Evolutionary conservation across 257 asterid species (phyloP).

Genomic region (Cruciata laevipes): DNA sequence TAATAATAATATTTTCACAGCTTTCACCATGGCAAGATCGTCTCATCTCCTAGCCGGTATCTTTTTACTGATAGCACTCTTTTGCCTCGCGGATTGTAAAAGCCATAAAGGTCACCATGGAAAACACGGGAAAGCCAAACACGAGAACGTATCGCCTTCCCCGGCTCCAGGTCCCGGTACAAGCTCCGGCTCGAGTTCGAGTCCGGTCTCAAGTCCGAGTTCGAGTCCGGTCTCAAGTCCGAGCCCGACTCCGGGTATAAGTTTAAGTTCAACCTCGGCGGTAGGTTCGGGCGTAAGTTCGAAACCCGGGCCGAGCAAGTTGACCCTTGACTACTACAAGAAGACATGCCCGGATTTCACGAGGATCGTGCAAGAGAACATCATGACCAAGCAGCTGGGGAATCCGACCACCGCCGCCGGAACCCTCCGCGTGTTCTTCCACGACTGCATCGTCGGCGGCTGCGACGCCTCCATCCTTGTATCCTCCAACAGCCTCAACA

Average conservation of each 20-base stretch:
- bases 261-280: too few relatives aligned
- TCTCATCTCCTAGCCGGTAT: neutral
- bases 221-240: neutral
- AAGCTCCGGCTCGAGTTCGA: neutral
- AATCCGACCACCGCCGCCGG: slow-evolving; percentile 83
- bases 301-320: neutral
- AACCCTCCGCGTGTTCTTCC: slow-evolving; percentile 83
- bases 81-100: neutral
- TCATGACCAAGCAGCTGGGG: slow-evolving; percentile 55
- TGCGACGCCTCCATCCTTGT: slow-evolving; percentile 82
- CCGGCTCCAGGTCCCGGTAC: too few relatives aligned
- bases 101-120: neutral
- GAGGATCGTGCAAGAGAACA: slow-evolving; percentile 39
- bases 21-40: neutral
- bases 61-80: too few relatives aligned
- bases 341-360: slow-evolving; percentile 59
- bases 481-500: slow-evolving; percentile 37
- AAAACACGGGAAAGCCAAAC: neutral
- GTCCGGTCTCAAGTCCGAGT: neutral
- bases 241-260: neutral
- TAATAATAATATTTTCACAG: too few relatives aligned
- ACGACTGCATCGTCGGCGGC: slow-evolving; percentile 82
- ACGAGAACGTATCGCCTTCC: neutral
- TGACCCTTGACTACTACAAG: slow-evolving; percentile 39
- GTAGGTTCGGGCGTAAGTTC: too few relatives aligned